phyloP scores from a whole-genome alignment of 2,329 filamentous ascomycete genomes.

The Fusarium tricinctum region DNA sequence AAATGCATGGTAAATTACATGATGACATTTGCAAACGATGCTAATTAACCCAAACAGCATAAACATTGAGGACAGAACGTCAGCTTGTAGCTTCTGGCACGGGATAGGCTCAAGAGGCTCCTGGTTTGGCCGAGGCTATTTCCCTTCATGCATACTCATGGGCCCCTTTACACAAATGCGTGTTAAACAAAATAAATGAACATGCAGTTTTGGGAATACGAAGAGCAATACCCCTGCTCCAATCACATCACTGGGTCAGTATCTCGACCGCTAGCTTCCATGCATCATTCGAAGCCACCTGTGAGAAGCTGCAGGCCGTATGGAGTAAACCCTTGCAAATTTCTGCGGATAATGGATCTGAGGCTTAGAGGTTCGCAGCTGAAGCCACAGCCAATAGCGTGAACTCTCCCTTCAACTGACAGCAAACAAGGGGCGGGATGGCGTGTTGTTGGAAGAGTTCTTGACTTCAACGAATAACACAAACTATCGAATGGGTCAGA shows the following conservation, averaged over 20 bases:
- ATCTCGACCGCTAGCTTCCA: conserved; percentile 20
- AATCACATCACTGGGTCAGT: conserved; percentile 30
- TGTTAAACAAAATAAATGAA: conserved; percentile 17
- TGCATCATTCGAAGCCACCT: conserved; percentile 18
- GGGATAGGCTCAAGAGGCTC: conserved; percentile 20
- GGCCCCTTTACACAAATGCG: conserved; percentile 18
- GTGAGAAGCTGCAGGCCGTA: conserved; percentile 17
- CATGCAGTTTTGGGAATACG: conserved; percentile 25
- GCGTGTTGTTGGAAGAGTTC: conserved; percentile 29
- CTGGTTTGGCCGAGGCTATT: conserved; percentile 12
- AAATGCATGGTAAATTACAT: conserved; percentile 28
- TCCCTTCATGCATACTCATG: conserved; percentile 20
- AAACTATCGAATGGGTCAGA: conserved; percentile 23
- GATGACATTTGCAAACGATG: conserved; percentile 4
- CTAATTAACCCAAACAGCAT: conserved; percentile 16
- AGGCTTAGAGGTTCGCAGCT: conserved; percentile 38
- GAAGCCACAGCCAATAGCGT: conserved; percentile 37
- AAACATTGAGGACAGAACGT: conserved; percentile 9
- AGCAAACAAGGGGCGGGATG: conserved; percentile 29
- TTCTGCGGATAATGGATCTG: conserved; percentile 19
- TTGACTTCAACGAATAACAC: background rate
- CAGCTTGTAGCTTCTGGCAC: conserved; percentile 1
- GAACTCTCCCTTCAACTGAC: conserved; percentile 31
- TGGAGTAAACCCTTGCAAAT: conserved; percentile 17
- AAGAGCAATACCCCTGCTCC: conserved; percentile 20